Percentiles rank a stretch among this genome's conserved stretches.
Evolutionary conservation across 805 yeast genomes (phyloP).

Genomic region (Scheffersomyces ergatensis): DNA sequence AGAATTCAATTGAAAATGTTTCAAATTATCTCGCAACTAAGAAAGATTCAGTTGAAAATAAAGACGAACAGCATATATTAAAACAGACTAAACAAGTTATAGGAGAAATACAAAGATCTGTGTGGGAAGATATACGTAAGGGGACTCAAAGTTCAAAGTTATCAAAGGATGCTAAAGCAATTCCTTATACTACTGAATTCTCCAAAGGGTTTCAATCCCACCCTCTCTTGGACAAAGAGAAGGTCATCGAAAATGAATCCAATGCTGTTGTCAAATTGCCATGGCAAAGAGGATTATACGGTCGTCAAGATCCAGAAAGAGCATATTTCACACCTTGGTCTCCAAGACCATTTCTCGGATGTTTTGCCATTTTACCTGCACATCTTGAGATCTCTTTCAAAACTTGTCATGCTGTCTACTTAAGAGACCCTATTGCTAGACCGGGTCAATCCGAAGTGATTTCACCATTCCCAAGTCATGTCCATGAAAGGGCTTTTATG

Average conservation of each 20-base stretch:
- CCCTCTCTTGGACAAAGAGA: conserved; percentile 40
- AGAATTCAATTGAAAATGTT: conserved; percentile 17
- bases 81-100: conserved; percentile 33
- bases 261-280: conserved; percentile 59
- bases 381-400: conserved; percentile 87
- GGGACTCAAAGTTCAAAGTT: conserved; percentile 23
- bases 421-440: conserved; percentile 95
- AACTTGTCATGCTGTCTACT: conserved; percentile 94
- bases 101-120: conserved; percentile 32
- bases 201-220: conserved; percentile 28
- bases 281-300: conserved; percentile 77
- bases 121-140: conserved; percentile 30
- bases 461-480: conserved; percentile 77
- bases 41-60: conserved; percentile 29
- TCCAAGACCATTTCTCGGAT: conserved; percentile 90
- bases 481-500: conserved; percentile 93
- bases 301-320: conserved; percentile 73
- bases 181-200: conserved; percentile 28
- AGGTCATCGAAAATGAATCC: conserved; percentile 49
- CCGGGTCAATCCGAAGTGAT: conserved; percentile 97
- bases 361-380: conserved; percentile 87
- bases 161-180: conserved; percentile 21
- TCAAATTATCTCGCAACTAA: conserved; percentile 28
- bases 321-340: conserved; percentile 96
- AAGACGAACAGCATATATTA: conserved; percentile 29